Evolutionary conservation across 1,284 basidiomycete genomes (phyloP), one percentile per base, ranked within the genome.

Genomic region (Trichosporon sp.): DNA sequence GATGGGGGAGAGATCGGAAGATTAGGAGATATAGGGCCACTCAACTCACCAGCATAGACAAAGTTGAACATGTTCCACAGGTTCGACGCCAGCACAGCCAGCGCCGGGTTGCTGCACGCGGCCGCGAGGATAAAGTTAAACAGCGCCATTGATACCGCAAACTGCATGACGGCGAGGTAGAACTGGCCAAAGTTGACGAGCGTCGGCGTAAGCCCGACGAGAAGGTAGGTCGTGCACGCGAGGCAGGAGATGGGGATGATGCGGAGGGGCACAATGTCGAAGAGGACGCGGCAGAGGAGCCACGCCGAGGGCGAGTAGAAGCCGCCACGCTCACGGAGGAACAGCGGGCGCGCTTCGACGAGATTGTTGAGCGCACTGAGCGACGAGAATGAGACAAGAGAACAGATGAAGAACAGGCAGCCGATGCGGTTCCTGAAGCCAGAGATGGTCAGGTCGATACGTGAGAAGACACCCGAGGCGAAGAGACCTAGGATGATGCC

Each of bases 231-330:
- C 72, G 97, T 96, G 8, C 90, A 89, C 27, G 94, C 93, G 68
- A 95, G 92, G 70, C 98, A 85, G 70, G 97, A 86, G 0, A 95
- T 93, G 6, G 95, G 95, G 7, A 98, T 89, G 19, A 99, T 86
- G 23, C 95, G 88, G 16, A 99, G 84, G 0, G 95, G 95, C 4
- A 98, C 82, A 67, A 97, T 92, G 77, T 99, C 95, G 78, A 97
- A 98, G n/a, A 99, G 85, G 60, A 96, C 88, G 84, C 97, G 97
- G 63, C 93, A 91, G 1, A 90, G 83, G 79, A 99, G 97, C 95
- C 67, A 69, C 29, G 67, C 60, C 40, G 59, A 56, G 0, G 89
- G 86, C 68, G 74, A 74, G 72, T 92, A 94, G 74, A 90, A 92
- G 56, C 86, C 88, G 4, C 91, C 88, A 40, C 93, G 84, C 79